Percentiles rank a stretch among this genome's conserved stretches.
phyloP scores from a whole-genome alignment of 2,329 filamentous ascomycete genomes.

The Corynespora cassiicola region DNA sequence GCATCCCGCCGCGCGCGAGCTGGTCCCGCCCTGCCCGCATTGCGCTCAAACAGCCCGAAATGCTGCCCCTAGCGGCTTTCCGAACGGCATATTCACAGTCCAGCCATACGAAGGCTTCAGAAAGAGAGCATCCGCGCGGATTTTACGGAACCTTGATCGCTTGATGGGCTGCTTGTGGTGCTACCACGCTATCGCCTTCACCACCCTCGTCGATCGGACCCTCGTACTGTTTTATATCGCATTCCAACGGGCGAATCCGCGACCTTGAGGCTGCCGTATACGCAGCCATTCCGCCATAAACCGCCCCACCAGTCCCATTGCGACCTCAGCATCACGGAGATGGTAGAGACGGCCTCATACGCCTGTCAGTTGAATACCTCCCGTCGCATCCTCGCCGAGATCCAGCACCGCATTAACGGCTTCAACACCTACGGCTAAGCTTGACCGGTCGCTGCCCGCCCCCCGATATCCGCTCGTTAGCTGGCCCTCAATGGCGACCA shows the following conservation, averaged over 20 bases:
- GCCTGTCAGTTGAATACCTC: conserved; percentile 44
- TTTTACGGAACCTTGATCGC: conserved; percentile 40
- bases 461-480: conserved; percentile 9
- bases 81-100: conserved; percentile 46
- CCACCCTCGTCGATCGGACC: conserved; percentile 39
- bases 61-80: conserved; percentile 27
- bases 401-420: conserved; percentile 49
- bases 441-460: conserved; percentile 15
- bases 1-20: conserved; percentile 27
- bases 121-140: conserved; percentile 34
- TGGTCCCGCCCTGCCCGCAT: conserved; percentile 25
- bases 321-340: conserved; percentile 38
- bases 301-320: conserved; percentile 29
- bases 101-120: conserved; percentile 45
- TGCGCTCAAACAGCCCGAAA: conserved; percentile 32
- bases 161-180: conserved; percentile 36
- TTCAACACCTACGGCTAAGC: conserved; percentile 50
- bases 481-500: conserved; percentile 44
- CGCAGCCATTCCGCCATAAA: conserved; percentile 30
- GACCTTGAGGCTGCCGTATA: conserved; percentile 27
- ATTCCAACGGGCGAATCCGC: conserved; percentile 25
- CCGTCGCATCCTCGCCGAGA: conserved; percentile 48
- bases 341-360: conserved; percentile 41
- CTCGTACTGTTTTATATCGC: conserved; percentile 36
- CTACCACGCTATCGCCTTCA: conserved; percentile 41